Percentiles rank a stretch among this genome's conserved stretches.
These are phyloP conservation scores for Jatropha multifida DNA, from an alignment of 441 rosid genomes.

Conservation along the genomic window DNA sequence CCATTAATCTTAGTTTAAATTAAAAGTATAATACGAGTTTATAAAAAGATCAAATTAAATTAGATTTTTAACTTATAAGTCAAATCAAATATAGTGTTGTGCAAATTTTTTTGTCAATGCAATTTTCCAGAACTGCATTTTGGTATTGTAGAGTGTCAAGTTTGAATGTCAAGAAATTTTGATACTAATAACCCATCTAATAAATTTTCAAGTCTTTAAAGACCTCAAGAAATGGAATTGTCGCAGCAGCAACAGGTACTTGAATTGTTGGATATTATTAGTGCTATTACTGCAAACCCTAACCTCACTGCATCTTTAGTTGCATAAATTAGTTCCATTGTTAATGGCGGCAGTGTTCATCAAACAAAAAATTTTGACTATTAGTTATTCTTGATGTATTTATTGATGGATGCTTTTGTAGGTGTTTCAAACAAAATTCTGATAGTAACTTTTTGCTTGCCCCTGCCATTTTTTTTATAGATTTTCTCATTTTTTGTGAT, in stretches of 20 bases:
- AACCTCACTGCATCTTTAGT: constrained; percentile 82
- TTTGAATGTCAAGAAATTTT: background rate
- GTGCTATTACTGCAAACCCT: constrained; percentile 69
- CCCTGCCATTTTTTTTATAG: too few species aligned
- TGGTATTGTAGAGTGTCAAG: too few species aligned
- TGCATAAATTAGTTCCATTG: constrained; percentile 74
- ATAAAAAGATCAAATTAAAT: too few species aligned
- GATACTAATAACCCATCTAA: constrained; percentile 34
- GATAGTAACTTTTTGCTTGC: background rate
- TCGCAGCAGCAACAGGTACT: constrained; percentile 13
- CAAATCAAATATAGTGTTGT: too few species aligned
- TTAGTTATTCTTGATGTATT: too few species aligned
- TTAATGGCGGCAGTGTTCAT: constrained; percentile 25
- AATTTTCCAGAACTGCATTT: too few species aligned
- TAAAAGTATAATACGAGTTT: too few species aligned
- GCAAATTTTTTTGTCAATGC: too few species aligned
- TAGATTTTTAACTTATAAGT: too few species aligned
- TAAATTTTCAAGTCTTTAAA: constrained; percentile 52
- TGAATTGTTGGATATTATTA: constrained; percentile 40
- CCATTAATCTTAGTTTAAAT: too few species aligned
- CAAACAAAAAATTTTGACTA: background rate
- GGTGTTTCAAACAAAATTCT: background rate
- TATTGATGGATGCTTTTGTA: too few species aligned
- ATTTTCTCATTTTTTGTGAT: too few species aligned
- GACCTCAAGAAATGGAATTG: constrained; percentile 41